Conservation (phyloP, 768 basidiomycete species). For the Boletus subcaerulescens region DNA sequence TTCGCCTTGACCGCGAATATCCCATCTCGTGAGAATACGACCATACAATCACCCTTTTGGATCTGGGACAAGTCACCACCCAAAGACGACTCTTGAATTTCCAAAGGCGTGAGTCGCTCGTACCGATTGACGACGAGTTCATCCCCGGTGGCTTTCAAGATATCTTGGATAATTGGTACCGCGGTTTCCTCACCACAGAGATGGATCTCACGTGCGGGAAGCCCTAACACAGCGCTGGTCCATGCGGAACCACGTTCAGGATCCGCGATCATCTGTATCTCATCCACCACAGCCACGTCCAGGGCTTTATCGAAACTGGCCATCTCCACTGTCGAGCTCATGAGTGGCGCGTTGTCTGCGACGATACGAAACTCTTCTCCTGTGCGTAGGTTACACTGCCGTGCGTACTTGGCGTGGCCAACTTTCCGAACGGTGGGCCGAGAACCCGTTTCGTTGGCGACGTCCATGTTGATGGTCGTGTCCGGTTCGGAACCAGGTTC, state of each 20-base stretch:
- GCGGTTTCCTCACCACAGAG: constrained; percentile 95
- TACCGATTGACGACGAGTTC: constrained; percentile 79
- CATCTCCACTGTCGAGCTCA: constrained; percentile 97
- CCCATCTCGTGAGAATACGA: constrained; percentile 72
- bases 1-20: constrained; percentile 77
- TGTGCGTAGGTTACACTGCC: constrained; percentile 82
- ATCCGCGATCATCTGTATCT: constrained; percentile 95
- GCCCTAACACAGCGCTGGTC: constrained; percentile 77
- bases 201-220: constrained; percentile 79
- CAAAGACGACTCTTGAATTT: constrained; percentile 62
- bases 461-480: constrained; percentile 34
- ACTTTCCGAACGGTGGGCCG: constrained; percentile 29
- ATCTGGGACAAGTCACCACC: constrained; percentile 58
- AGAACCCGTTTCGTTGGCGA: constrained; percentile 20
- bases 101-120: constrained; percentile 83
- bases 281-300: constrained; percentile 92
- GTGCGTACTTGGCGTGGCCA: constrained; percentile 49
- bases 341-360: constrained; percentile 48
- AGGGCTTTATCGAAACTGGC: constrained; percentile 38
- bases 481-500: constrained; percentile 38
- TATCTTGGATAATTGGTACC: constrained; percentile 67
- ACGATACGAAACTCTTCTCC: constrained; percentile 87
- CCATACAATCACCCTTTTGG: constrained; percentile 84
- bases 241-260: constrained; percentile 74
- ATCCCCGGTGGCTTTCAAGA: constrained; percentile 80